A percentile compares a stretch with the other conserved stretches of the same genome.
phyloP scores from a whole-genome alignment of 805 yeast species.

The Kuraishia floccosa region DNA sequence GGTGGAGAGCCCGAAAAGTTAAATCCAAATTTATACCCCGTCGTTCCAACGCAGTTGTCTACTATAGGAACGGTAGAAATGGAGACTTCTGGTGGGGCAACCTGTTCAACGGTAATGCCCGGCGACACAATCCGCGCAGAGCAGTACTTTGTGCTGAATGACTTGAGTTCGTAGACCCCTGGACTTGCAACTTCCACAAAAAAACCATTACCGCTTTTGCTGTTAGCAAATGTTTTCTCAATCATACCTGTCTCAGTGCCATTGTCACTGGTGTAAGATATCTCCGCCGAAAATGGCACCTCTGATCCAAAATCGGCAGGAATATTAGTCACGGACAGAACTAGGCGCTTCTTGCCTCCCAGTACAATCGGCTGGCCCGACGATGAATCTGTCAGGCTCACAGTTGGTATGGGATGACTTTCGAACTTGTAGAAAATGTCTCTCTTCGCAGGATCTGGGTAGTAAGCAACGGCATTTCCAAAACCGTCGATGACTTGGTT shows the following conservation, averaged over 20 bases:
- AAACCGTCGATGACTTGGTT: slow-evolving; percentile 55
- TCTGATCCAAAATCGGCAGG: slow-evolving; percentile 19
- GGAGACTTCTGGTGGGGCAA: slow-evolving; percentile 26
- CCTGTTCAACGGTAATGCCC: slow-evolving; percentile 31
- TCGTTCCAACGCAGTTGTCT: slow-evolving; percentile 88
- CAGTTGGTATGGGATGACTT: slow-evolving; percentile 45
- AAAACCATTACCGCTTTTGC: slow-evolving; percentile 6
- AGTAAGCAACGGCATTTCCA: slow-evolving; percentile 43
- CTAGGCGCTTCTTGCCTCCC: slow-evolving; percentile 19
- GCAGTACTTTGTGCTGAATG: slow-evolving; percentile 53
- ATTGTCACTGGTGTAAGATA: slow-evolving; percentile 19
- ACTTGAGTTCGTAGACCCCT: slow-evolving; percentile 52
- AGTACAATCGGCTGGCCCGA: slow-evolving; percentile 15
- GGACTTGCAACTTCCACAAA: slow-evolving; percentile 35
- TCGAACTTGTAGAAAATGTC: slow-evolving; percentile 31
- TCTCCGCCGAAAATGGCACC: slow-evolving; percentile 32
- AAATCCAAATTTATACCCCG: slow-evolving; percentile 63
- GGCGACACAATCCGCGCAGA: slow-evolving; percentile 55
- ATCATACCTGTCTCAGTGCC: slow-evolving; percentile 9
- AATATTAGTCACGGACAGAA: slow-evolving; percentile 13
- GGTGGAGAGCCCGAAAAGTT: slow-evolving; percentile 79
- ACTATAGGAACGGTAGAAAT: slow-evolving; percentile 48
- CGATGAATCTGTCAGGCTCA: slow-evolving; percentile 28
- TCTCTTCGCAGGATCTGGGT: slow-evolving; percentile 19
- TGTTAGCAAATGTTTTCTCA: no score